phyloP scores from a whole-genome alignment of 2,329 filamentous ascomycete genomes.

The Verticillium tricorpus region DNA sequence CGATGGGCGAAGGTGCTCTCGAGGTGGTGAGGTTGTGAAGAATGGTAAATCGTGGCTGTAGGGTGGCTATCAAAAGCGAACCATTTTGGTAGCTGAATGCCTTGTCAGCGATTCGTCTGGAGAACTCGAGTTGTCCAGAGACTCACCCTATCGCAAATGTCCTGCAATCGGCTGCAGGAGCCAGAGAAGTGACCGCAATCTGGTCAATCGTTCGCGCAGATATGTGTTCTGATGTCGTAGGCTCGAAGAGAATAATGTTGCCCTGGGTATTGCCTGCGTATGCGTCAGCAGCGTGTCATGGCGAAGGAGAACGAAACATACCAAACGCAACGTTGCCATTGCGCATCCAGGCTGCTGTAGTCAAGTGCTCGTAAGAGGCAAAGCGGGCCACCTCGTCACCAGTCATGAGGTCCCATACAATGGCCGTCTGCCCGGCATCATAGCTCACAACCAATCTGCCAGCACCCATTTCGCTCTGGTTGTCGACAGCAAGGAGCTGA shows the following conservation, averaged over 20 bases:
- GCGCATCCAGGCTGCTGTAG: conserved; percentile 87
- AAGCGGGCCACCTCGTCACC: conserved; percentile 91
- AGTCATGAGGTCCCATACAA: conserved; percentile 94
- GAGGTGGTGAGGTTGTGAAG: conserved; percentile 86
- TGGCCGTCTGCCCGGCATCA: conserved; percentile 83
- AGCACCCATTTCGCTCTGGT: conserved; percentile 78
- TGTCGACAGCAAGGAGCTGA: conserved; percentile 81
- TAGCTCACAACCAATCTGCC: conserved; percentile 90
- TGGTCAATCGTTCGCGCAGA: conserved; percentile 85
- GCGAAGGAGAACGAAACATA: conserved; percentile 38
- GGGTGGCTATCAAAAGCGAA: conserved; percentile 80
- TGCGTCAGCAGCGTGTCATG: conserved; percentile 15
- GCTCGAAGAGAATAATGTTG: conserved; percentile 91
- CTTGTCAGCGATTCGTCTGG: conserved; percentile 7
- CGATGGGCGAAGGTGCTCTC: conserved; percentile 78
- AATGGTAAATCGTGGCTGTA: conserved; percentile 91
- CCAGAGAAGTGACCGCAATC: conserved; percentile 90
- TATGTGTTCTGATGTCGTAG: conserved; percentile 86
- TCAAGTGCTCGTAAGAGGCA: conserved; percentile 81
- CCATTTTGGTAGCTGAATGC: conserved; percentile 80
- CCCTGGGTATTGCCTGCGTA: conserved; percentile 79
- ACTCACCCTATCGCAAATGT: conserved; percentile 92
- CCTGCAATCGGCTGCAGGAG: conserved; percentile 82
- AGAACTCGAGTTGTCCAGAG: neutral
- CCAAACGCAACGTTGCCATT: conserved; percentile 97